Conservation (phyloP, 2,329 filamentous ascomycete species). For the Curvularia spicifera region DNA sequence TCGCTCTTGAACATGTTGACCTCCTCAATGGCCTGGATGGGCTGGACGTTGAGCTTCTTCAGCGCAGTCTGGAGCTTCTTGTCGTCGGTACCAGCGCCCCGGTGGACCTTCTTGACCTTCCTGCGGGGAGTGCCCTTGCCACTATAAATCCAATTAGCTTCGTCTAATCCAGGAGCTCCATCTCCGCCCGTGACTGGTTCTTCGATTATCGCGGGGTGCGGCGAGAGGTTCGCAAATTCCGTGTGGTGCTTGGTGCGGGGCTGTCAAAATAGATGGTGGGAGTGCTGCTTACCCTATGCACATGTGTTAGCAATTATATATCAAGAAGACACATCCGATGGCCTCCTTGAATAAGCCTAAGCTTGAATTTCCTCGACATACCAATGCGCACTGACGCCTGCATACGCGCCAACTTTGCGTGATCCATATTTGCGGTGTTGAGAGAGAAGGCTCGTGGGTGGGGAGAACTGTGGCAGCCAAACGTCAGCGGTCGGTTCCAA, state of each 20-base stretch:
- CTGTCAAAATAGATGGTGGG: slow-evolving; percentile 24
- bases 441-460: slow-evolving; percentile 27
- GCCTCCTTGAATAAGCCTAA: neutral
- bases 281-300: slow-evolving; percentile 43
- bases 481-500: slow-evolving; percentile 25
- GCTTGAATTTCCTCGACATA: slow-evolving; percentile 36
- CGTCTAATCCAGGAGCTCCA: slow-evolving; percentile 5
- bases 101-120: slow-evolving; percentile 98
- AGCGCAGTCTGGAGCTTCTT: slow-evolving; percentile 98
- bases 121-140: slow-evolving; percentile 98
- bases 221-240: slow-evolving; percentile 12
- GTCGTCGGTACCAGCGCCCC: slow-evolving; percentile 92
- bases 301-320: slow-evolving; percentile 30
- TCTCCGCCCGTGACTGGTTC: neutral
- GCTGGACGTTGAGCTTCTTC: slow-evolving; percentile 99
- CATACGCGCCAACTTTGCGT: slow-evolving; percentile 55
- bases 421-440: slow-evolving; percentile 54
- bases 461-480: slow-evolving; percentile 26
- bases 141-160: slow-evolving; percentile 57
- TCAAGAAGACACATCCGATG: slow-evolving; percentile 17
- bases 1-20: slow-evolving; percentile 99
- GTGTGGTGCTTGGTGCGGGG: slow-evolving; percentile 24
- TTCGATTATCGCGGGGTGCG: slow-evolving; percentile 3
- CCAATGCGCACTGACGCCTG: slow-evolving; percentile 54
- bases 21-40: slow-evolving; percentile 99